A percentile compares a stretch with the other conserved stretches of the same genome.
Evolutionary conservation across 2,329 filamentous ascomycete genomes (phyloP).

Genomic region (Colletotrichum australisinense): DNA sequence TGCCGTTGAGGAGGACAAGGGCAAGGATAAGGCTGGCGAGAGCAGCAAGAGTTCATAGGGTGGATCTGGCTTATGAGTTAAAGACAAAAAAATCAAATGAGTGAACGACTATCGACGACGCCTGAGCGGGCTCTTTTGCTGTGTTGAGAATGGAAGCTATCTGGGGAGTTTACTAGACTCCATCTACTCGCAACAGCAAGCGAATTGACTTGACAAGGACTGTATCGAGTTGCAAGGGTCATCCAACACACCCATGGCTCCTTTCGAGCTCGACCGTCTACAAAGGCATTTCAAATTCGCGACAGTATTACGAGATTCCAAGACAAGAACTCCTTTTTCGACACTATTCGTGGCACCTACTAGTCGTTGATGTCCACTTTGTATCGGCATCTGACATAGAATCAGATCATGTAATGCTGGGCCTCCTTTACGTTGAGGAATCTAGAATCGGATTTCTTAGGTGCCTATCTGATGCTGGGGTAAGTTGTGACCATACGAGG

Average conservation of each 20-base stretch:
- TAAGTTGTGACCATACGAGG: too few species aligned
- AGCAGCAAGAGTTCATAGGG: constrained; percentile 16
- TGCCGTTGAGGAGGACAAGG: constrained; percentile 40
- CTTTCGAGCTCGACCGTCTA: not conserved
- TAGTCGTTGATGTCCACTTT: too few species aligned
- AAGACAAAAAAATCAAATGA: constrained; percentile 19
- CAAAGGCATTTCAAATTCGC: not conserved
- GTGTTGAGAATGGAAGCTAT: not conserved
- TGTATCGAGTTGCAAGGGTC: not conserved
- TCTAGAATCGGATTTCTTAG: too few species aligned
- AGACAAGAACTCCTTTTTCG: not conserved
- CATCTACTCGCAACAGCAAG: not conserved
- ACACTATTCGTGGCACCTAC: too few species aligned
- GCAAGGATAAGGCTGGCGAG: not conserved
- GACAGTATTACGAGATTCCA: not conserved
- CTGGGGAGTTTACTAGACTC: not conserved
- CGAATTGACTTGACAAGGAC: not conserved
- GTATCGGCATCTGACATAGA: too few species aligned
- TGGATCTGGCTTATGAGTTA: not conserved
- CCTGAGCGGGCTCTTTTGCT: not conserved
- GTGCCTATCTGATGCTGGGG: too few species aligned
- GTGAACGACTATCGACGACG: not conserved
- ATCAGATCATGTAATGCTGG: too few species aligned
- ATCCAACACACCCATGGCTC: not conserved
- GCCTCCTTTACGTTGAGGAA: too few species aligned